Evolutionary conservation across 2,329 filamentous ascomycete genomes (phyloP).

Genomic region (Graphilbum ipis-grandicollis): DNA sequence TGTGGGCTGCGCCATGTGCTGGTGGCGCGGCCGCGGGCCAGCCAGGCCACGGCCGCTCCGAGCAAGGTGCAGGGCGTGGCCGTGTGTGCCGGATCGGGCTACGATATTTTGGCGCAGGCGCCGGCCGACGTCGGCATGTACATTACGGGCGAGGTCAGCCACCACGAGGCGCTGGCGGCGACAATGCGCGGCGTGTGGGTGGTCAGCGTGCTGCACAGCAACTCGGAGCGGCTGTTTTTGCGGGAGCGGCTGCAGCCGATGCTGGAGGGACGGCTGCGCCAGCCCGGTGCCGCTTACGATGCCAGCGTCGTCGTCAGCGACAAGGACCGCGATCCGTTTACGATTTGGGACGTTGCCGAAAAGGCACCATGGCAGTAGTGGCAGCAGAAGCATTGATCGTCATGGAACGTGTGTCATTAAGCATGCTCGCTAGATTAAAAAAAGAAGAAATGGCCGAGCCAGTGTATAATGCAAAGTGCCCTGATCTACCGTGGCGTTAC

Average conservation of each 20-base stretch:
- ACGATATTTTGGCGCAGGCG: slow-evolving; percentile 53
- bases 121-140: slow-evolving; percentile 54
- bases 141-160: slow-evolving; percentile 84
- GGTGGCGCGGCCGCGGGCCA: slow-evolving; percentile 17
- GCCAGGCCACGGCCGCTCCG: slow-evolving; percentile 19
- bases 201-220: slow-evolving; percentile 78
- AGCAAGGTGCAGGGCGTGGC: slow-evolving; percentile 47
- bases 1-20: slow-evolving; percentile 22
- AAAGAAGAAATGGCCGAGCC: too few species aligned
- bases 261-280: slow-evolving; percentile 44
- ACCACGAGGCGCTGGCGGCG: slow-evolving; percentile 78
- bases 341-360: slow-evolving; percentile 40
- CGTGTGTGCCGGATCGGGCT: slow-evolving; percentile 81
- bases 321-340: slow-evolving; percentile 75
- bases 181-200: slow-evolving; percentile 72
- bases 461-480: too few species aligned
- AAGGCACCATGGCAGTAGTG: neutral
- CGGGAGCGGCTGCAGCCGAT: slow-evolving; percentile 49
- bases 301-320: slow-evolving; percentile 59
- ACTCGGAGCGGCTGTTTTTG: slow-evolving; percentile 77
- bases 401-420: too few species aligned
- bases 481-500: too few species aligned
- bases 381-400: too few species aligned
- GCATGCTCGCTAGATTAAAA: too few species aligned
- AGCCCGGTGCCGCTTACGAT: slow-evolving; percentile 25